Base-by-base conservation (phyloP, 257 asterid genomes). In the Verbascum thapsus region DNA sequence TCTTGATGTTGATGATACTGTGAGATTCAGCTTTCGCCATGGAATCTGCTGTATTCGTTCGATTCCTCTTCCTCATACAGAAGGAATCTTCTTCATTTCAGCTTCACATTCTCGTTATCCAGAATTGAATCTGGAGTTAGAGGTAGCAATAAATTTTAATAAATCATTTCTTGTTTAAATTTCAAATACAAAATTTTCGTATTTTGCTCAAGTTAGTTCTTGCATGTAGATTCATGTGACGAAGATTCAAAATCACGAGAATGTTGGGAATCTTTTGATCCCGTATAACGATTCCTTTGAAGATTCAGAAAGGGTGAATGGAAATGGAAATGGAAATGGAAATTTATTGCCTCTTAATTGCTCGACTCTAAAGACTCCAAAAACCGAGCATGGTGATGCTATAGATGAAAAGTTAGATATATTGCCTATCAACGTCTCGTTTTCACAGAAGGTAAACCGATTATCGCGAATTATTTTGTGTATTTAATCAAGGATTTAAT, bases 81-180 rank as follows among this genome's bases (percentile, higher is more conserved):
- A 77, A 67, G 92, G 92, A 40, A 52, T 9, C 57, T 72, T 78
- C 80, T 62, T 49, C 51, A 48, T 87, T 53, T 62, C 71, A 58
- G 92, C 85, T 26, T 22, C 55, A 58, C 92, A 88, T 74, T 81
- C 90, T 48, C 69, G 75, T 56, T 76, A 80, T 74, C 80, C 78
- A 6, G 87, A 88, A 40, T 75, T 88, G 40, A 72, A 68, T 48
- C 48, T 54, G 59, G 50, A 66, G 47, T 38, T 83, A 68, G 77
- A 88, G 96, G 96, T 88, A 45, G 53, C 48, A 43, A 37, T 22
- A 10, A 13, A 3, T 32, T 39, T 54, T 53, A 48, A 32, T 11
- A 17, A 64, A 26, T 20, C 47, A 23, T 58, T 52, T 40, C 58
- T 50, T 16, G 12, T 30, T 32, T 40, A 38, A 26, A 4, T 32